Conservation (phyloP, 2,329 filamentous ascomycete species). For the Macrophomina tecta region DNA sequence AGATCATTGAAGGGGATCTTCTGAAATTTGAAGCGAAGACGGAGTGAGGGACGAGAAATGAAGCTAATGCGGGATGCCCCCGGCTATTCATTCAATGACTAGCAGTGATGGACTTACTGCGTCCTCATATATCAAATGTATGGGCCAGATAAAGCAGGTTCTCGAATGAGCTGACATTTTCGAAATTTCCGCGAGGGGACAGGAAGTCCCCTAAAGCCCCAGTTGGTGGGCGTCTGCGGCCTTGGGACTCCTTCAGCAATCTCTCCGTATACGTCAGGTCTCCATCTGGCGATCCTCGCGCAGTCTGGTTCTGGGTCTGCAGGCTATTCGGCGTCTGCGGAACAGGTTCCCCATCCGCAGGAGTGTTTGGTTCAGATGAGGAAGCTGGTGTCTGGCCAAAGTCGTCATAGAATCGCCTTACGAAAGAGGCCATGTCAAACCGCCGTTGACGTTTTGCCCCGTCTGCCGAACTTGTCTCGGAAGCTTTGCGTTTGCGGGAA, state of each 20-base stretch:
- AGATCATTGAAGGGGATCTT: constrained; percentile 34
- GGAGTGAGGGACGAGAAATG: background rate
- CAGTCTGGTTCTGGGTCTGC: background rate
- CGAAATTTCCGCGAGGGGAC: constrained; percentile 4
- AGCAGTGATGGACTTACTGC: background rate
- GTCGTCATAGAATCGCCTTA: background rate
- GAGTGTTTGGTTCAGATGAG: too few species aligned
- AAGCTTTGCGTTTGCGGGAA: background rate
- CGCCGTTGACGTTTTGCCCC: background rate
- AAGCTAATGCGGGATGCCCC: background rate
- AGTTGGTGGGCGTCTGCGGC: background rate
- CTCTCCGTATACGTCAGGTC: background rate
- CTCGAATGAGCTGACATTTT: constrained; percentile 4
- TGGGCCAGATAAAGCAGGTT: constrained; percentile 12
- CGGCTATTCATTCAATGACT: too few species aligned
- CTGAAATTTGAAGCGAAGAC: constrained; percentile 31
- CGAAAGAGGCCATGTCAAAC: background rate
- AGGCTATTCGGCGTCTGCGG: background rate
- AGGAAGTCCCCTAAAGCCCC: background rate
- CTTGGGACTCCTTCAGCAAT: constrained; percentile 2
- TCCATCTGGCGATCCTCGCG: background rate
- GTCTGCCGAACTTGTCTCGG: background rate
- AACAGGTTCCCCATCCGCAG: background rate
- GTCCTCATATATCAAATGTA: background rate
- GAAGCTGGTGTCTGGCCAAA: background rate